Conservation (phyloP, 805 yeast species). For the Saccharomycopsis sp. region DNA sequence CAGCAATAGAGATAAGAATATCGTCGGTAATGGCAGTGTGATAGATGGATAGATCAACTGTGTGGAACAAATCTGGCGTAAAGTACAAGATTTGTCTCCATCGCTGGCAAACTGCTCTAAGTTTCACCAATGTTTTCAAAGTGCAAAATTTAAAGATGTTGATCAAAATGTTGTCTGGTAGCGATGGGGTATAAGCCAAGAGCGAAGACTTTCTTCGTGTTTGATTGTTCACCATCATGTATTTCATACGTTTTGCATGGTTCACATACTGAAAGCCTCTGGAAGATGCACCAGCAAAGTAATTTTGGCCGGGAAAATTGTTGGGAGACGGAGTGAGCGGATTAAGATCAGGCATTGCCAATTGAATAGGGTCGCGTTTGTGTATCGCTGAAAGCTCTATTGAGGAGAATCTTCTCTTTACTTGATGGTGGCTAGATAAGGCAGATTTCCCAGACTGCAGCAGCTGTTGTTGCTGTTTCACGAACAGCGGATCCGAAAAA, state of each 20-base stretch:
- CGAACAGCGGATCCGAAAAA: no score
- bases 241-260: conserved; percentile 43
- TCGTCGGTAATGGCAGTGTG: conserved; percentile 51
- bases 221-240: conserved; percentile 2
- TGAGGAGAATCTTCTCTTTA: no score
- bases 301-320: conserved; percentile 19
- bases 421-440: no score
- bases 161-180: conserved; percentile 53
- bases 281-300: no score
- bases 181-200: conserved; percentile 40
- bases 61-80: conserved; percentile 43
- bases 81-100: conserved; percentile 60
- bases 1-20: conserved; percentile 48
- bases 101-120: conserved; percentile 48
- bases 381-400: no score
- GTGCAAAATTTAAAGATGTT: conserved; percentile 44
- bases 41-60: conserved; percentile 53
- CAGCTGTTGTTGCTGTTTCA: no score
- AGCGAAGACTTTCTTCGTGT: conserved; percentile 48
- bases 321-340: conserved; percentile 31
- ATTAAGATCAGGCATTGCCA: conserved; percentile 33
- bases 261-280: conserved; percentile 41
- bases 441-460: no score
- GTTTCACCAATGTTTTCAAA: conserved; percentile 51
- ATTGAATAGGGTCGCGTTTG: conserved; percentile 17